These are phyloP conservation scores for Tetrapisispora nanseiensis DNA, from an alignment of 805 yeast species.

Conservation along the genomic window DNA sequence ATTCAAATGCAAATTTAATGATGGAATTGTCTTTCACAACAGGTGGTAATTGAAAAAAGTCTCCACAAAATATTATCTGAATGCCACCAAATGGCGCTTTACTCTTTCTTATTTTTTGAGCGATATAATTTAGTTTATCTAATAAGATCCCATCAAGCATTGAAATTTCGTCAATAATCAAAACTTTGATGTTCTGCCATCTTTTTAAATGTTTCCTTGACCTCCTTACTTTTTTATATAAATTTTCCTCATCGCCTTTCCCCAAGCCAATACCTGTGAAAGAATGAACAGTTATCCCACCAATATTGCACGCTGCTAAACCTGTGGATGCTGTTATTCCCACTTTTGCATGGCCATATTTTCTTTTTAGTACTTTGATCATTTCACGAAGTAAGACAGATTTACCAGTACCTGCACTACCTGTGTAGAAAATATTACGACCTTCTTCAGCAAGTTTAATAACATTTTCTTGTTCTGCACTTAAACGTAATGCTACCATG, in stretches of 20 bases:
- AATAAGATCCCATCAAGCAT: conserved; percentile 67
- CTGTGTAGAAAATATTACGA: conserved; percentile 76
- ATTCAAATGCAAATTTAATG: conserved; percentile 53
- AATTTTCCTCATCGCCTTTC: conserved; percentile 36
- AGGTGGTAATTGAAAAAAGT: conserved; percentile 77
- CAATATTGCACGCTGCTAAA: conserved; percentile 71
- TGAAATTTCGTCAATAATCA: conserved; percentile 69
- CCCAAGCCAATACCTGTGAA: conserved; percentile 75
- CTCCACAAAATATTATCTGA: conserved; percentile 69
- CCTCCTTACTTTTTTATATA: conserved; percentile 45
- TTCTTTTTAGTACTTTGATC: conserved; percentile 41
- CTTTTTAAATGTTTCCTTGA: conserved; percentile 39
- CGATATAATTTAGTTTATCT: conserved; percentile 54
- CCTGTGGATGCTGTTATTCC: conserved; percentile 84
- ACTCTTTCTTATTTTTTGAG: conserved; percentile 38
- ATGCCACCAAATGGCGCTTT: conserved; percentile 68
- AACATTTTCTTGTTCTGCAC: conserved; percentile 58
- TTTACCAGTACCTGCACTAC: conserved; percentile 98
- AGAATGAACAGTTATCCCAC: conserved; percentile 69
- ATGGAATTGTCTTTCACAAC: conserved; percentile 24
- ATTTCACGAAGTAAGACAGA: conserved; percentile 68
- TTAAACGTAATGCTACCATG: conserved; percentile 29
- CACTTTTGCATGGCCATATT: conserved; percentile 41
- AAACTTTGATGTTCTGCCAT: conserved; percentile 50
- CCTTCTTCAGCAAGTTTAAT: conserved; percentile 57